Conservation (phyloP, 2,329 filamentous ascomycete species). For the Neofusicoccum laricinum region DNA sequence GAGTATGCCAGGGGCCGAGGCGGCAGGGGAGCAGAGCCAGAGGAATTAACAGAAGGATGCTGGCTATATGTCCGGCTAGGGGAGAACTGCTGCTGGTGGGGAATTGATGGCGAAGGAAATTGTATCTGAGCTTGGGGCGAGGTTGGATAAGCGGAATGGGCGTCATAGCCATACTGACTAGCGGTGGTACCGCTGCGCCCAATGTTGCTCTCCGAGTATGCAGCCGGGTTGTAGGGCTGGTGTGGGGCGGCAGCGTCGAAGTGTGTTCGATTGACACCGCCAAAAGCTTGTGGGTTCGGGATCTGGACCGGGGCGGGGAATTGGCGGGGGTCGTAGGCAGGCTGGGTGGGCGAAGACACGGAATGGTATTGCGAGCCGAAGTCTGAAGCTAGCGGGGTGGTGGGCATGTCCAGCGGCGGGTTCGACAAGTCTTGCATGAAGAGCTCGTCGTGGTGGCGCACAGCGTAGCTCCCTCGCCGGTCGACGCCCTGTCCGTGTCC, state of each 20-base stretch:
- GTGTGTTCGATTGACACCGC: constrained; percentile 33
- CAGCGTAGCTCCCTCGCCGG: constrained; percentile 33
- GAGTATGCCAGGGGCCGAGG: constrained; percentile 29
- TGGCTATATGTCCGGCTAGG: constrained; percentile 18
- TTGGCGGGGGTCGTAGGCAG: constrained; percentile 61
- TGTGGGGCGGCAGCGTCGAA: constrained; percentile 32
- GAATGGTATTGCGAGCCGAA: constrained; percentile 55
- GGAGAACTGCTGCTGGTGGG: constrained; percentile 22
- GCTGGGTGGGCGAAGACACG: constrained; percentile 33
- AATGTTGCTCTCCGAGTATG: constrained; percentile 37
- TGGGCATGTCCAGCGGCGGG: constrained; percentile 24
- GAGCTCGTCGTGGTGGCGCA: constrained; percentile 56
- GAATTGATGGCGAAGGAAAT: constrained; percentile 3
- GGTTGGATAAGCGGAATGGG: constrained; percentile 21
- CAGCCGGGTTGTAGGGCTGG: constrained; percentile 45
- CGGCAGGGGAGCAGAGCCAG: constrained; percentile 12
- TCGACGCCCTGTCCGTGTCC: constrained; percentile 22
- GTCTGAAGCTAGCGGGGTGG: constrained; percentile 29
- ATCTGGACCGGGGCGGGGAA: constrained; percentile 47
- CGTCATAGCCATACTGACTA: constrained; percentile 32
- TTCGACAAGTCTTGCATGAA: constrained; percentile 50
- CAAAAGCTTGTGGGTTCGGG: constrained; percentile 65
- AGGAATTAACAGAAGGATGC: constrained; percentile 12
- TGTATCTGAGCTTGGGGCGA: constrained; percentile 18
- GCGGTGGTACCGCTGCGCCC: constrained; percentile 27